Conservation (phyloP, 352 stramenopile species). For the Phytophthora sp. region DNA sequence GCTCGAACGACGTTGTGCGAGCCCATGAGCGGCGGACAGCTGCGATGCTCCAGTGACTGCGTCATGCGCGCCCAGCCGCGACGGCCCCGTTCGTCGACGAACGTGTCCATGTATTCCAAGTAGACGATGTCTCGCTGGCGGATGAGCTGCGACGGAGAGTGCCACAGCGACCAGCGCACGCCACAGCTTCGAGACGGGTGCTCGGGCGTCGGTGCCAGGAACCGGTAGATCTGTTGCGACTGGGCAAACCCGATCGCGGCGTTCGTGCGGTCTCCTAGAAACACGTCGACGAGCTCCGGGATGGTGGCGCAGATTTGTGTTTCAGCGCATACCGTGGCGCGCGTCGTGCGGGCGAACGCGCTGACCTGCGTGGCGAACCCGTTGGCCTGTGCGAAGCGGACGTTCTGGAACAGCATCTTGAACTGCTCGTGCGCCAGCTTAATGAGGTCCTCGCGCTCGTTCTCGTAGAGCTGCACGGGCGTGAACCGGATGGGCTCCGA, state of each 20-base stretch:
- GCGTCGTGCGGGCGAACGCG: slow-evolving; percentile 55
- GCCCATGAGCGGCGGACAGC: slow-evolving; percentile 56
- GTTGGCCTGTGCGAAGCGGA: slow-evolving; percentile 44
- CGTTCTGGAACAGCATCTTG: slow-evolving; percentile 52
- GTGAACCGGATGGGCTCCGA: slow-evolving; percentile 44
- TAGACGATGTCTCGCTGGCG: slow-evolving; percentile 67
- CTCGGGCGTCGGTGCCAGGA: slow-evolving; percentile 47
- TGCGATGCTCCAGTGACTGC: slow-evolving; percentile 70
- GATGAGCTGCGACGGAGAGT: slow-evolving; percentile 64
- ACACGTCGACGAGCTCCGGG: slow-evolving; percentile 62
- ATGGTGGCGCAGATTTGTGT: slow-evolving; percentile 58
- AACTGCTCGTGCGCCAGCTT: slow-evolving; percentile 38
- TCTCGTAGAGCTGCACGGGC: slow-evolving; percentile 41
- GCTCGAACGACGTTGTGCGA: slow-evolving; percentile 64
- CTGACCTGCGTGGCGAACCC: slow-evolving; percentile 60
- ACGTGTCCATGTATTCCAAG: slow-evolving; percentile 74
- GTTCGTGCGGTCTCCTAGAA: slow-evolving; percentile 63
- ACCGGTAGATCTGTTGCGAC: slow-evolving; percentile 63
- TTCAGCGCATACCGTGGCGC: slow-evolving; percentile 54
- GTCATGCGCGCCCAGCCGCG: slow-evolving; percentile 67
- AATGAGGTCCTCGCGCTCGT: slow-evolving; percentile 45
- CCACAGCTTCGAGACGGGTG: slow-evolving; percentile 62
- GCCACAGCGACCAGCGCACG: slow-evolving; percentile 70
- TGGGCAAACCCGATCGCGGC: slow-evolving; percentile 67
- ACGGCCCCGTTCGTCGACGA: slow-evolving; percentile 59